phyloP scores from a whole-genome alignment of 2,329 filamentous ascomycete species.

The Ophiognomonia clavigignenti-juglandacearum region DNA sequence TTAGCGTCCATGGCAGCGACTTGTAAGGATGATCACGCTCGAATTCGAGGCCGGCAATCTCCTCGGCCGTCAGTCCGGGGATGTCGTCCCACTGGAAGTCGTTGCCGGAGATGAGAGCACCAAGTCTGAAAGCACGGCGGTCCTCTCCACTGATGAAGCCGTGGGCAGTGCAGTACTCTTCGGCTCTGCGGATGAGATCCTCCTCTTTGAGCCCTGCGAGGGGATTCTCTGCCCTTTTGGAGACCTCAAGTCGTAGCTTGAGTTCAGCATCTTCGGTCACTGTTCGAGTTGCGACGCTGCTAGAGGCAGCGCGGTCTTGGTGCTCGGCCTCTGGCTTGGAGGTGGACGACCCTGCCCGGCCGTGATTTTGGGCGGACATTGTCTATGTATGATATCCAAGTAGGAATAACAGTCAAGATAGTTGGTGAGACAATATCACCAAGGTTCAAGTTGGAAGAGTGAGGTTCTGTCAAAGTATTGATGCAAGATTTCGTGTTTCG shows the following conservation, averaged over 20 bases:
- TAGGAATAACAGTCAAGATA: too few relatives aligned
- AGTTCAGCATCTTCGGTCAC: slow-evolving; percentile 20
- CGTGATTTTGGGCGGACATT: slow-evolving; percentile 20
- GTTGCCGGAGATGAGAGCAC: slow-evolving; percentile 52
- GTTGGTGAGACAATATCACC: too few relatives aligned
- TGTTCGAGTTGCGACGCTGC: neutral
- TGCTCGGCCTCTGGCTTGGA: slow-evolving; percentile 25
- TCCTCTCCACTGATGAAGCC: slow-evolving; percentile 51
- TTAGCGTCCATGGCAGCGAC: slow-evolving; percentile 60
- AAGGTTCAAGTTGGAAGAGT: too few relatives aligned
- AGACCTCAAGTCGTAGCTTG: slow-evolving; percentile 28
- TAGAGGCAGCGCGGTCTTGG: too few relatives aligned
- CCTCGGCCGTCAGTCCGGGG: slow-evolving; percentile 50
- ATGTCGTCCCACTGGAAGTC: slow-evolving; percentile 45
- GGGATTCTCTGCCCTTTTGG: slow-evolving; percentile 35
- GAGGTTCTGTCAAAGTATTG: too few relatives aligned
- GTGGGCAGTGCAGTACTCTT: slow-evolving; percentile 52
- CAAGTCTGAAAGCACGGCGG: slow-evolving; percentile 53
- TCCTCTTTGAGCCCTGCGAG: slow-evolving; percentile 34
- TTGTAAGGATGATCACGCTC: slow-evolving; percentile 63
- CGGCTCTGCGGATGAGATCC: slow-evolving; percentile 51
- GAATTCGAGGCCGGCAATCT: slow-evolving; percentile 50
- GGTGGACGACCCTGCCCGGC: slow-evolving; percentile 17
- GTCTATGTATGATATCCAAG: too few relatives aligned
- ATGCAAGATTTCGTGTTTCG: too few relatives aligned